Base-by-base conservation (phyloP, 805 yeast genomes). In the Ogataea methanolica region DNA sequence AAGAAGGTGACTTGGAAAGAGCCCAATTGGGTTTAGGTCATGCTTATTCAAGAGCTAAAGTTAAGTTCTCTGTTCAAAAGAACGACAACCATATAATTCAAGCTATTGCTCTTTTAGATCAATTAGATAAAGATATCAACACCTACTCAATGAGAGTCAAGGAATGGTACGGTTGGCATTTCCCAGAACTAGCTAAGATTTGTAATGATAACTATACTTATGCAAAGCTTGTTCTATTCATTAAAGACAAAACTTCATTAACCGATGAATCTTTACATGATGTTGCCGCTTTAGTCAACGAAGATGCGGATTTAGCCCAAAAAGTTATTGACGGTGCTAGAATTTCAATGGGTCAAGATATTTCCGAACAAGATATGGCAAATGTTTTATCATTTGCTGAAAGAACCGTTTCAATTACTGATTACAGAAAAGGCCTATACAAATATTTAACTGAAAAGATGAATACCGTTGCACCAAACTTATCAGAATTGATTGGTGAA, bases 151-250 rank as follows among this genome's bases (percentile, higher is more conserved):
- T 90, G 97, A 83, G 97, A 73, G 94, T 87, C 57, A 88, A 90
- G 75, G 97, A 90, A 74, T 90, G 97, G 97, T 90, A 90, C 74
- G 96, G 96, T 62, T 90, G 97, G 97, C 97, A 90, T 69, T 90
- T 94, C 83, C 97, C 97, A 50, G 97, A 90, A 75, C 80, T 90
- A 73, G 94, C 95, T 61, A 88, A 86, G 73, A 79, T 91, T 62
- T 95, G 88, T 45, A 82, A 88, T 58, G 97, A 91, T 71, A 90
- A 89, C 78, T 87, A 86, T 75, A 73, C 77, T 54, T 91, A 79
- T 70, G 96, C 97, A 58, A 82, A 79, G 68, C 78, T 92, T 54
- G 88, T 89, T 52, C 72, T 89, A 53, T 77, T 78, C 72, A 88
- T 94, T 67, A 80, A 82, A 72, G 96, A 94, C 75, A 94, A 94